phyloP scores from a whole-genome alignment of 371 early-diverging fungal genomes.

The Haplosporangium sp. region DNA sequence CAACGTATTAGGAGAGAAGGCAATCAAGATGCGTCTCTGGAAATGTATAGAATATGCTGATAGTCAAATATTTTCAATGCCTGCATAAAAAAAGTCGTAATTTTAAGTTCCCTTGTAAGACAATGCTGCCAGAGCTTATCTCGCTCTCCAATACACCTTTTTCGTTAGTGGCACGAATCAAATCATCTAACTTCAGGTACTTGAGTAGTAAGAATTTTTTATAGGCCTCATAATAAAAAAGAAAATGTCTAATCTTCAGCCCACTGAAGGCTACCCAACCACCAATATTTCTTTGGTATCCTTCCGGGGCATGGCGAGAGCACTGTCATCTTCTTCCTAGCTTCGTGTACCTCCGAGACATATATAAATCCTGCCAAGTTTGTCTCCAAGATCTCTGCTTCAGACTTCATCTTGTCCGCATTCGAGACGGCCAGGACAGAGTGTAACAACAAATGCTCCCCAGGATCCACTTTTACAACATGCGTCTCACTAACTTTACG shows the following conservation, averaged over 20 bases:
- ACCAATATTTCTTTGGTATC: constrained; percentile 84
- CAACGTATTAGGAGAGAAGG: not conserved
- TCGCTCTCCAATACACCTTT: too few species aligned
- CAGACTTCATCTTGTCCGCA: constrained; percentile 66
- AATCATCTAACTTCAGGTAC: too few species aligned
- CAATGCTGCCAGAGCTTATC: too few species aligned
- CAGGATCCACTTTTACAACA: constrained; percentile 84
- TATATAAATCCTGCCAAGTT: constrained; percentile 91
- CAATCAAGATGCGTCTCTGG: constrained; percentile 24
- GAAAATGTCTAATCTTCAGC: constrained; percentile 63
- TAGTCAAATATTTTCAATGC: constrained; percentile 53
- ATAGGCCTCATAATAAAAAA: too few species aligned
- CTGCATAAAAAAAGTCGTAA: constrained; percentile 11
- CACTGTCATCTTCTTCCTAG: constrained; percentile 82
- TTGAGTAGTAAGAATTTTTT: too few species aligned
- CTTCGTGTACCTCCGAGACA: constrained; percentile 88
- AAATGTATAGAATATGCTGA: constrained; percentile 34
- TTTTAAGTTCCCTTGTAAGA: too few species aligned
- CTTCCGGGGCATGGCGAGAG: constrained; percentile 90
- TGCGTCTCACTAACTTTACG: constrained; percentile 82
- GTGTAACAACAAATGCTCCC: constrained; percentile 82
- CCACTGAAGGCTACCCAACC: constrained; percentile 93
- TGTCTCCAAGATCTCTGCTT: constrained; percentile 73
- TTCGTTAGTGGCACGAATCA: too few species aligned
- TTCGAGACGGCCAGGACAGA: constrained; percentile 88